Evolutionary conservation across 2,329 filamentous ascomycete genomes (phyloP).

Genomic region (Colletotrichum nymphaeae): DNA sequence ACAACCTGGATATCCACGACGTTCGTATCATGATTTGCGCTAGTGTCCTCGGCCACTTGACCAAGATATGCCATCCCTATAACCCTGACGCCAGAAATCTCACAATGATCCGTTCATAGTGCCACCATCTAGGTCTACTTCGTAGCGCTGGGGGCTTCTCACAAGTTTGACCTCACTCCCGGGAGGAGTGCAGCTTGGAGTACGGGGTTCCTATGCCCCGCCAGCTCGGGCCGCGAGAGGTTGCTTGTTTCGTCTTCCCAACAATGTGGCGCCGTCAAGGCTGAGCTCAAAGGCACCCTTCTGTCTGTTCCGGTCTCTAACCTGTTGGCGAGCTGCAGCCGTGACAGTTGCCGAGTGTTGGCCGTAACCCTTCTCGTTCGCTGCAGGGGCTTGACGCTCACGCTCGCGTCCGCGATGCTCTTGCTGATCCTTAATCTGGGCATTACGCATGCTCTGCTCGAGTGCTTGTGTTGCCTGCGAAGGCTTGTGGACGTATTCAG

Average conservation of each 20-base stretch:
- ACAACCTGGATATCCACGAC: conserved; percentile 33
- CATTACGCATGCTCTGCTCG: conserved; percentile 88
- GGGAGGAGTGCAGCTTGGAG: conserved; percentile 14
- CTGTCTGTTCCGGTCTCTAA: conserved; percentile 73
- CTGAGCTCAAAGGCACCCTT: conserved; percentile 92
- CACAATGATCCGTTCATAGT: conserved; percentile 20
- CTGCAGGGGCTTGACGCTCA: conserved; percentile 50
- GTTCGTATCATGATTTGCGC: conserved; percentile 31
- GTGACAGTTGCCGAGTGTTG: conserved; percentile 89
- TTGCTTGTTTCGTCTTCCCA: conserved; percentile 76
- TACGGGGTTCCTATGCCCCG: conserved; percentile 35
- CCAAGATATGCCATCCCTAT: conserved; percentile 32
- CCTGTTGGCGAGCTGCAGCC: conserved; percentile 84
- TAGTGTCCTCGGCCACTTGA: conserved; percentile 27
- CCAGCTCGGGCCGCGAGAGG: conserved; percentile 56
- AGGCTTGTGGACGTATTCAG: conserved; percentile 56
- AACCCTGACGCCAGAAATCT: conserved; percentile 23
- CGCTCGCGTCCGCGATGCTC: conserved; percentile 62
- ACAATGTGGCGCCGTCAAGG: conserved; percentile 87
- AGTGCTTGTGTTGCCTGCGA: conserved; percentile 72
- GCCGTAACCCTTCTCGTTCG: conserved; percentile 78
- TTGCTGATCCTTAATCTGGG: conserved; percentile 75
- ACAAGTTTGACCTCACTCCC: background rate
- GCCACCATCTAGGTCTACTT: conserved; percentile 11
- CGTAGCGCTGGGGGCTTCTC: background rate